These are phyloP conservation scores for Fusarium sp. DNA, from an alignment of 2,329 filamentous ascomycete genomes.

Conservation along the genomic window DNA sequence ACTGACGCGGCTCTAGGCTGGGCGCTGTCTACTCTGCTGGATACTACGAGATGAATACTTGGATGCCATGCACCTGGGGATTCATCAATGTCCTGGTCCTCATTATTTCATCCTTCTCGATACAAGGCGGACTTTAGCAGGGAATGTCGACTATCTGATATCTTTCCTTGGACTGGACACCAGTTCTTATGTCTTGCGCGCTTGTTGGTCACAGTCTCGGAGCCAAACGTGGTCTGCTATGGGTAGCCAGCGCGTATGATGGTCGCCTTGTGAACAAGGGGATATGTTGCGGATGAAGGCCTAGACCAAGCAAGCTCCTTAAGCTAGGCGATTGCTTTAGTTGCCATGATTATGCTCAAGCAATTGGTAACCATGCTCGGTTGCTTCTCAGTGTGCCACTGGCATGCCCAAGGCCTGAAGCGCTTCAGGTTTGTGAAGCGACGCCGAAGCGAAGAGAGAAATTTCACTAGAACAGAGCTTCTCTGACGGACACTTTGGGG, in stretches of 20 bases:
- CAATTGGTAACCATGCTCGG: neutral
- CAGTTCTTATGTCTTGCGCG: neutral
- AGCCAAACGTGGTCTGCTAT: neutral
- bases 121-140: slow-evolving; percentile 83
- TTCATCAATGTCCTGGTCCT: slow-evolving; percentile 85
- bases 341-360: neutral
- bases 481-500: neutral
- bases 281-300: neutral
- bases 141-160: neutral
- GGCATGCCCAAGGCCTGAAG: neutral
- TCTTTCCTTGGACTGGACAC: neutral
- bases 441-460: neutral
- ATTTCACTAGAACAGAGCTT: neutral
- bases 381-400: neutral
- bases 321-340: neutral
- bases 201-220: neutral
- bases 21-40: slow-evolving; percentile 85
- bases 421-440: neutral
- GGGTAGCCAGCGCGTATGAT: neutral
- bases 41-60: slow-evolving; percentile 92
- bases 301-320: neutral
- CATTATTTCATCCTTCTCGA: slow-evolving; percentile 90
- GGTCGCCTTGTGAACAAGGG: neutral
- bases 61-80: slow-evolving; percentile 92
- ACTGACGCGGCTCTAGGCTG: slow-evolving; percentile 62